Evolutionary conservation across 352 stramenopile species (phyloP), one percentile per base, ranked within the genome.

Genomic region (Detonula confervacea): DNA sequence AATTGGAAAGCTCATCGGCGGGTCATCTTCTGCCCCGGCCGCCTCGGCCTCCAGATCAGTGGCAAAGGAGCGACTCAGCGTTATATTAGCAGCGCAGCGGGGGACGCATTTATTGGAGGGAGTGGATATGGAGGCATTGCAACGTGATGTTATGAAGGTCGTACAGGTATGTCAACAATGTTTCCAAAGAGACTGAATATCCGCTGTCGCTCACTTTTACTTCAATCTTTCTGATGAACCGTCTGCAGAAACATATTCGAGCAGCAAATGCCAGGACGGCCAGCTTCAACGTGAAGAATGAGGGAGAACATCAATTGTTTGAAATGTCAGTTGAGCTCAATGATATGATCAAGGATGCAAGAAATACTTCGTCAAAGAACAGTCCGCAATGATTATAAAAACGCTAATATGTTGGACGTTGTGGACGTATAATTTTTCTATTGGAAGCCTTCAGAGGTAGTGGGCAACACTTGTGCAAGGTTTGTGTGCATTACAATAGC

Each of bases 321-420:
- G 78, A 86, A 70, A 86, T 86, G 78, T 83, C 72, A 22, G 73
- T 86, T 20, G 77, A 84, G 52, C 30, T 84, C 20, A 79, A 79
- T 66, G 73, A 66, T 18, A 25, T 68, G 30, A 54, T 20, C 27
- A 61, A 57, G 44, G 63, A 46, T 12, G n/a, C n/a, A n/a, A 61
- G 66, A 25, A 66, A 46, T 75, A 30, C 22, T 66, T 35, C 37
- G 29, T 1, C 18, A 46, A 72, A 24, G n/a, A n/a, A n/a, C 46
- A 61, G 20, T 62, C 25, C 46, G 20, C 46, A 61, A 61, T 60
- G 20, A 72, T 66, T 61, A n/a, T n/a, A n/a, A n/a, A n/a, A n/a
- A n/a, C n/a, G n/a, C n/a, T n/a, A n/a, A n/a, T n/a, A n/a, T n/a
- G n/a, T n/a, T n/a, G n/a, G n/a, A n/a, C n/a, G n/a, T n/a, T n/a